Evolutionary conservation across 495 filamentous ascomycete genomes (phyloP), one percentile per base, ranked within the genome.

Genomic region (Penicillium maclennaniae): DNA sequence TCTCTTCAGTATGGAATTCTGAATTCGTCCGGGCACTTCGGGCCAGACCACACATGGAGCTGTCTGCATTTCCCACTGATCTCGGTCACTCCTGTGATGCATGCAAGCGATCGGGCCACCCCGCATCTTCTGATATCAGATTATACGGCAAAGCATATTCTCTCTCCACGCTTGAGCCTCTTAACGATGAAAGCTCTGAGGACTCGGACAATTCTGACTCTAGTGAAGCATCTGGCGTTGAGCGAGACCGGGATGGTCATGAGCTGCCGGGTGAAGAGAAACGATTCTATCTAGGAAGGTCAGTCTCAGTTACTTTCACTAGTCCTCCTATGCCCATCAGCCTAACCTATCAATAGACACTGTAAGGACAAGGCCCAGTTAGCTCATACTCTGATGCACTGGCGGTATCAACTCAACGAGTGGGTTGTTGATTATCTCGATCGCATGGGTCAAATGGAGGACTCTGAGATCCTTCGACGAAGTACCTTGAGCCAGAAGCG

Each of bases 111-210:
- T 78, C 76, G 9, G 72, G 69, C 0, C 89, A 95, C 60, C 79
- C 83, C 0, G 85, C 88, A 0, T 87, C 78, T 23, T 82, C 63
- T 20, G 70, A 76, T 43, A 66, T 93, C 39, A 74, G 72, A 7
- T 83, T 95, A 53, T 68, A 63, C 7, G 91, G 90, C 6, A 78
- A 81, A 23, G 72, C 88, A 0, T 96, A 96, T 64, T 69, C 86
- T 48, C 76, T 83, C 25, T 68, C 84, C 4, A 85, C 84, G 0
- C 75, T 95, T 0, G 85, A 89, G 49, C 82, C 87, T 0, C 66
- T 92, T 1, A 76, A 75, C 7, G 63, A 80, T 6, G 74, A 80
- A 16, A 49, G 40, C 38, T 49, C 54, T 1, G 51, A 43, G 0
- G 47, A 70, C 14, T 67, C 72, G 7, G 65, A 62, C 23, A 68